Conservation (phyloP, 139 green algal species). For the Chlorella vulgaris region DNA sequence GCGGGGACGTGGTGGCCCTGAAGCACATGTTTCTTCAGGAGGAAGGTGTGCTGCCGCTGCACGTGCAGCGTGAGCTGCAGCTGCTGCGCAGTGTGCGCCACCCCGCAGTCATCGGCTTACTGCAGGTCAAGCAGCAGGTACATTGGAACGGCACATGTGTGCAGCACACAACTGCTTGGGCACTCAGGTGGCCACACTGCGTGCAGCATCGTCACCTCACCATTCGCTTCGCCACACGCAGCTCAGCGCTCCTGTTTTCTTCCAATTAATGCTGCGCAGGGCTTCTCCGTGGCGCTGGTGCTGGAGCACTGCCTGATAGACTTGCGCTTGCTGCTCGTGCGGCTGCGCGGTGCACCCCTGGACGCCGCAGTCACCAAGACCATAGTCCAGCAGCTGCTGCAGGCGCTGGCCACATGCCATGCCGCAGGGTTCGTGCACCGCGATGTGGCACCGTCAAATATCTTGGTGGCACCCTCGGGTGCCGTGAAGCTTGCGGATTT, state of each 20-base stretch:
- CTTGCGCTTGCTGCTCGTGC: conserved; percentile 26
- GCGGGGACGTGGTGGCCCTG: conserved; percentile 23
- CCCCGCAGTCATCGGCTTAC: conserved; percentile 23
- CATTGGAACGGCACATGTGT: not conserved
- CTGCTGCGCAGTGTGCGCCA: conserved; percentile 21
- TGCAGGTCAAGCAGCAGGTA: conserved; percentile 5
- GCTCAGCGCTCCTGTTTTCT: not conserved
- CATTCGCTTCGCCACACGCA: no score
- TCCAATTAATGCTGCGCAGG: no score
- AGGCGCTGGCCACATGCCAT: conserved; percentile 34
- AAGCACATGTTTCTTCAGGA: conserved; percentile 39
- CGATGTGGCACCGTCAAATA: conserved; percentile 94
- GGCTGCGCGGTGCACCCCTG: not conserved
- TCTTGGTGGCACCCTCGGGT: conserved; percentile 76
- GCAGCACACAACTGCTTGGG: no score
- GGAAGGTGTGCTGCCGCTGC: conserved; percentile 1
- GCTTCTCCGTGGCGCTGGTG: conserved; percentile 26
- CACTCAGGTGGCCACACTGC: not conserved
- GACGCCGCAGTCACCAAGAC: conserved; percentile 4
- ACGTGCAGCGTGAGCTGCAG: conserved; percentile 32
- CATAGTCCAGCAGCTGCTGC: conserved; percentile 29
- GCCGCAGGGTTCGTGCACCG: conserved; percentile 61
- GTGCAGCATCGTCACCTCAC: no score
- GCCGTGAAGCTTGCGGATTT: conserved; percentile 95
- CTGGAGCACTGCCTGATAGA: conserved; percentile 36